Evolutionary conservation across 1,139 yeast genomes (phyloP), one percentile per base, ranked within the genome.

Genomic region (Lodderomyces beijingensis): DNA sequence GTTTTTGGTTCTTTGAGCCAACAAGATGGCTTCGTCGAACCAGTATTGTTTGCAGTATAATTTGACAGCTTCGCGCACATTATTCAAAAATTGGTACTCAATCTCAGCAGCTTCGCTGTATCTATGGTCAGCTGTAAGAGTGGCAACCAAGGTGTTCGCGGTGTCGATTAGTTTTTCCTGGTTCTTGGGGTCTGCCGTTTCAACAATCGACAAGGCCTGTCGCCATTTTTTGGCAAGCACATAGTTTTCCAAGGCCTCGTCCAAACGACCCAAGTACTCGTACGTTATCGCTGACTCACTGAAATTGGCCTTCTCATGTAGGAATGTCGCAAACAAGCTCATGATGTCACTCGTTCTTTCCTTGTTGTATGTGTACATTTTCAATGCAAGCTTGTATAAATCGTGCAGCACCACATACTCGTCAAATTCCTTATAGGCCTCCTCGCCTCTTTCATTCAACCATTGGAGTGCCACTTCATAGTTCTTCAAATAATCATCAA

Each of bases 81-180:
- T 70, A 10, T 69, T 56, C 49, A 88, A 65, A 50, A 79, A 82
- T 32, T 76, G 66, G 35, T 69, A 63, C 47, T 84, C 79, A 32
- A 93, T 77, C 32, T 75, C 77, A 0, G 95, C 97, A n/a, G 96
- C 94, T 32, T 83, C 91, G 5, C 74, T 64, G 51, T 84, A 89
- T 39, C 73, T 72, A 51, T 86, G 95, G 22, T 79, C 80, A 27
- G 81, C 89, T 1, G 70, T 63, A 37, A 87, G 69, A 3, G 76
- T 53, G 2, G 67, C 62, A 4, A 84, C 78, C 38, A 91, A 67
- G 35, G 70, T 67, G 27, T 72, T 77, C 6, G 87, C 80, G 26
- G 74, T 58, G 1, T 63, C 73, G 2, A 30, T 33, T 21, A 67
- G 45, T 35, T 59, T 55, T 2, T 62, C 63, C n/a, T 34, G 25